Conservation (phyloP, 202 grass and related monocot genomes). For the Saccharum hybrid region DNA sequence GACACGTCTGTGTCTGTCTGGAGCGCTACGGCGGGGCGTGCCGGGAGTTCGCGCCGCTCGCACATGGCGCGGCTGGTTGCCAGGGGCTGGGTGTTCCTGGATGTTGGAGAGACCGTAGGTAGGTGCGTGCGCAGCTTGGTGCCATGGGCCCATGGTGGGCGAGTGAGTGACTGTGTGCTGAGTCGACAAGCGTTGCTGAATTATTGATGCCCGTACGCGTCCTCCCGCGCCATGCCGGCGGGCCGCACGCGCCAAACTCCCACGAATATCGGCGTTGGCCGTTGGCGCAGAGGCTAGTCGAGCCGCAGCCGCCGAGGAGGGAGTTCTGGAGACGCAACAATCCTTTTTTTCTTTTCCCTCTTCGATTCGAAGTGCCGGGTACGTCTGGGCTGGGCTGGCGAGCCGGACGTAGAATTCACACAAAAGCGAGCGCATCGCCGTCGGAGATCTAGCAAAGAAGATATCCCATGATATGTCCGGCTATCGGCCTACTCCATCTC, state of each 20-base stretch:
- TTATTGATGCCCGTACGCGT: constrained; percentile 23
- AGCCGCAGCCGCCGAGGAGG: not conserved
- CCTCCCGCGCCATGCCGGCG: not conserved
- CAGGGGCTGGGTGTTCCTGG: not conserved
- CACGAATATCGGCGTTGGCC: not conserved
- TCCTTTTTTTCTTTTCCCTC: not conserved
- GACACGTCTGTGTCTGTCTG: not conserved
- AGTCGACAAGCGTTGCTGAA: not conserved
- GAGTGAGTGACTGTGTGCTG: constrained; percentile 43
- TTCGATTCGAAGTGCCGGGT: constrained; percentile 10
- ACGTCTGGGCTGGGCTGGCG: not conserved
- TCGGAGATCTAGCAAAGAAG: constrained; percentile 38
- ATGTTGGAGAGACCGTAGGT: not conserved
- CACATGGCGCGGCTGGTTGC: constrained; percentile 23
- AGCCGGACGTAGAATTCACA: constrained; percentile 30
- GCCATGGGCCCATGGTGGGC: not conserved
- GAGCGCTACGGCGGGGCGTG: not conserved
- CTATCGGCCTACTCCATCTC: not conserved
- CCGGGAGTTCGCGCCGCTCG: constrained; percentile 1
- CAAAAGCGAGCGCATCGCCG: constrained; percentile 27
- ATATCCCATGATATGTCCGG: not conserved
- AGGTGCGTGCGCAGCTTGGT: not conserved
- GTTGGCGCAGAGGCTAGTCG: not conserved
- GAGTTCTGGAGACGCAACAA: constrained; percentile 1
- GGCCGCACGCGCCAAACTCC: not conserved